phyloP scores from a whole-genome alignment of 768 basidiomycete genomes.

The Jaapia argillacea region DNA sequence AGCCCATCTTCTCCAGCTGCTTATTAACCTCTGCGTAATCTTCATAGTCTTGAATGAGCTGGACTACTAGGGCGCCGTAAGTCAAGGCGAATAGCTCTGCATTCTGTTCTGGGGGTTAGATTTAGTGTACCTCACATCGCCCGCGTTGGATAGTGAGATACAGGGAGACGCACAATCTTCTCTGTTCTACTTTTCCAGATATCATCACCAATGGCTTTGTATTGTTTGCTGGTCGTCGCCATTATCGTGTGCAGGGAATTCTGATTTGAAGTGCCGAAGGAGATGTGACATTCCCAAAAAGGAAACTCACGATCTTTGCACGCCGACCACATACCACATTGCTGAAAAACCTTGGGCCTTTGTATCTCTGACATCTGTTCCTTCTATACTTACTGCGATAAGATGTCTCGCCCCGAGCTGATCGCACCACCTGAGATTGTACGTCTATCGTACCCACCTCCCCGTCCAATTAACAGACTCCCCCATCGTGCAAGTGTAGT shows the following conservation, averaged over 20 bases:
- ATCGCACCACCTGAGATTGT: constrained; percentile 68
- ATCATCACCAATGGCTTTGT: constrained; percentile 87
- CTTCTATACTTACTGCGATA: too few species aligned
- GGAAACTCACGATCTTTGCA: background rate
- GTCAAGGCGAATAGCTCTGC: constrained; percentile 95
- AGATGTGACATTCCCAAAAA: background rate
- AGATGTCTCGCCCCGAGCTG: constrained; percentile 53
- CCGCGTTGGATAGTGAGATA: background rate
- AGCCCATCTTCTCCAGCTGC: constrained; percentile 99
- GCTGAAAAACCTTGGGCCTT: too few species aligned
- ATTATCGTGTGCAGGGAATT: constrained; percentile 22
- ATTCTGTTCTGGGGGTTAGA: constrained; percentile 47
- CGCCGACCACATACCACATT: too few species aligned
- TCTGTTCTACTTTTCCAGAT: constrained; percentile 92
- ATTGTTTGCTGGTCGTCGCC: constrained; percentile 73
- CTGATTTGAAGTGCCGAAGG: background rate
- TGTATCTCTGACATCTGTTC: too few species aligned
- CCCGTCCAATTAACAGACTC: background rate
- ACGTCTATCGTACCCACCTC: constrained; percentile 18
- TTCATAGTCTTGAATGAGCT: constrained; percentile 98
- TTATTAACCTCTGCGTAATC: constrained; percentile 93
- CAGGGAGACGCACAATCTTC: constrained; percentile 65
- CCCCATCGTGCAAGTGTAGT: constrained; percentile 36
- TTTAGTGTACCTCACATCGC: constrained; percentile 7
- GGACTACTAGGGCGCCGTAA: constrained; percentile 95